phyloP scores from a whole-genome alignment of 345 rosid genomes.

The Boechera stricta region DNA sequence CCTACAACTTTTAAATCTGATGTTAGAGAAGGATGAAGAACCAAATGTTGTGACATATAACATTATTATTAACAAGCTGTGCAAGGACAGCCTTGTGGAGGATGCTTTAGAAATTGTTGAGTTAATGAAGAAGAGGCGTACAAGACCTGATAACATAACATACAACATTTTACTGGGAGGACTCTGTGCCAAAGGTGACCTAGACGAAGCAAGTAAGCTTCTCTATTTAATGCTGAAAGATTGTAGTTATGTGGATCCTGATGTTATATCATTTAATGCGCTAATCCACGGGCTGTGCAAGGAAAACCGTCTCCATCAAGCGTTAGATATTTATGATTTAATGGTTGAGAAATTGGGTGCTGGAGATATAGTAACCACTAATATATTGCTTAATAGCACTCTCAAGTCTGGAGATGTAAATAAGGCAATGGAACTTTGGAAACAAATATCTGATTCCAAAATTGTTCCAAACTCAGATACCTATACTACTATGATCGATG shows the following conservation, averaged over 20 bases:
- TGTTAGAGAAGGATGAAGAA: slow-evolving; percentile 56
- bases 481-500: slow-evolving; percentile 57
- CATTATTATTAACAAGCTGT: slow-evolving; percentile 60
- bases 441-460: slow-evolving; percentile 50
- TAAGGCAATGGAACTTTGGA: slow-evolving; percentile 69
- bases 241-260: slow-evolving; percentile 49
- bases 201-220: slow-evolving; percentile 64
- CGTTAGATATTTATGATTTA: slow-evolving; percentile 51
- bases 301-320: slow-evolving; percentile 53
- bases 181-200: slow-evolving; percentile 54
- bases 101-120: slow-evolving; percentile 63
- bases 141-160: slow-evolving; percentile 57
- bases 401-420: slow-evolving; percentile 53
- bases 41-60: slow-evolving; percentile 61
- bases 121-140: slow-evolving; percentile 61
- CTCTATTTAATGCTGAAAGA: slow-evolving; percentile 50
- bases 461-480: slow-evolving; percentile 56
- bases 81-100: slow-evolving; percentile 56
- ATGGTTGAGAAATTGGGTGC: slow-evolving; percentile 54
- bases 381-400: slow-evolving; percentile 55
- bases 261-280: slow-evolving; percentile 55
- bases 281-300: slow-evolving; percentile 68
- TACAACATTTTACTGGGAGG: slow-evolving; percentile 64
- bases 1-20: slow-evolving; percentile 56
- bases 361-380: slow-evolving; percentile 55